Base-by-base conservation (phyloP, 169 alveolate genomes). In the Ichthyophthirius multifiliis region DNA sequence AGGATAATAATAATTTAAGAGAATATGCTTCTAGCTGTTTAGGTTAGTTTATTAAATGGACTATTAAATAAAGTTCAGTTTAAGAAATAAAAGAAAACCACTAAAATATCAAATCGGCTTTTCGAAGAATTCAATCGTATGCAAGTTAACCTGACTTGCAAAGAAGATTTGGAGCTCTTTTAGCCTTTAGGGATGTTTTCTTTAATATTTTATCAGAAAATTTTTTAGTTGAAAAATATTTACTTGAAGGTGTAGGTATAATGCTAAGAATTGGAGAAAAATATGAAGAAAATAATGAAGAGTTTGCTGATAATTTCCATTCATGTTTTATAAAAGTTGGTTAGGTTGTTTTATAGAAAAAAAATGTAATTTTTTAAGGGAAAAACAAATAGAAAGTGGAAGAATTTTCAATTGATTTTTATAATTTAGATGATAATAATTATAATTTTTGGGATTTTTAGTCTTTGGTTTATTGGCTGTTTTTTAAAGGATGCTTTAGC, bases 121-220 rank as follows among this genome's bases (percentile, higher is more conserved):
- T 91, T 10, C 79, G 96, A 75, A 87, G 93, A 75, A 88, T 93
- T n/a, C 87, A 88, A 43, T 89, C 94, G 47, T 85, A 88, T 76
- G 76, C 94, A 3, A 80, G 84, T 67, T 93, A 92, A 74, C 96
- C 96, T n/a, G 94, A 92, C 74, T 85, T 94, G 7, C 87, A 79
- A 71, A 89, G 85, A 74, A 83, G 94, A 83, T 84, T 86, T 16
- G 87, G 91, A 3, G 84, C 93, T n/a, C 78, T 88, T 30, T 73
- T 86, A 16, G 77, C 63, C 7, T 27, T 67, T 1, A 63, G 85
- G 75, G 88, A 87, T 83, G 82, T 75, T 18, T 46, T 85, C 44
- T 63, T 46, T 5, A 74, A 76, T 71, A 86, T 67, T 1, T 15
- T 75, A 32, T 34, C 55, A 7, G 47, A 67, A 41, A 65, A 46